Evolutionary conservation across 106 monocot genomes (phyloP).

Genomic region (Dioscorea alata): DNA sequence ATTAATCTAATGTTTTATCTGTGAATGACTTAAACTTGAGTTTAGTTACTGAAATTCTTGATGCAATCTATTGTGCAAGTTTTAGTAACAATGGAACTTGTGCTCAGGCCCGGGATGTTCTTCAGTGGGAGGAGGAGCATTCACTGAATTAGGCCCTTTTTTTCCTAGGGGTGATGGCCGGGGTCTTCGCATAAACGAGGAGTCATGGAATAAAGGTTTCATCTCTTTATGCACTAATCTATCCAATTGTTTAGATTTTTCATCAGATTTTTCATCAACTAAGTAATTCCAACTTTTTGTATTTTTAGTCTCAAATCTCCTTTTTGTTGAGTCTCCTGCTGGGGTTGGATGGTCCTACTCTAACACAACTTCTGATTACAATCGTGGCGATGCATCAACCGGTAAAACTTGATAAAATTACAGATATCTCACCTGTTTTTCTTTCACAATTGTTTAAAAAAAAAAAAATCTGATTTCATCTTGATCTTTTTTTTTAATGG

Average conservation of each 20-base stretch:
- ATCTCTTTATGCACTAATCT: neutral
- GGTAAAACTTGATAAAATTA: slow-evolving; percentile 25
- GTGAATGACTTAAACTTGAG: no score
- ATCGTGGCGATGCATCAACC: slow-evolving; percentile 49
- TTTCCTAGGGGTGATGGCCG: slow-evolving; percentile 85
- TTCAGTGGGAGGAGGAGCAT: slow-evolving; percentile 93
- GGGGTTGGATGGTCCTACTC: slow-evolving; percentile 99
- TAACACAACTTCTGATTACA: slow-evolving; percentile 75
- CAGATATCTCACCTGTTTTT: neutral
- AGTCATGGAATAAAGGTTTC: slow-evolving; percentile 96
- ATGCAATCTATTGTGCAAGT: no score
- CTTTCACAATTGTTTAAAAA: no score
- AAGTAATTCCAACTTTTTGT: neutral
- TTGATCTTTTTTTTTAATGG: slow-evolving; percentile 8
- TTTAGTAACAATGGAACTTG: neutral
- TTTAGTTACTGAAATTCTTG: no score
- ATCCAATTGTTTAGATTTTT: neutral
- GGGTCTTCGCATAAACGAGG: slow-evolving; percentile 73
- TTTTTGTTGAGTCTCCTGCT: slow-evolving; percentile 96
- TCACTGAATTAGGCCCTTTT: slow-evolving; percentile 94
- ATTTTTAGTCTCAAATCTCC: slow-evolving; percentile 67
- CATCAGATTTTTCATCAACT: neutral
- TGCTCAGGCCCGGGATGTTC: slow-evolving; percentile 89
- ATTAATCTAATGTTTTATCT: no score
- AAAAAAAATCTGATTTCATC: no score